Evolutionary conservation across 176 grass and related monocot genomes (phyloP).

Genomic region (Cocos nucifera): DNA sequence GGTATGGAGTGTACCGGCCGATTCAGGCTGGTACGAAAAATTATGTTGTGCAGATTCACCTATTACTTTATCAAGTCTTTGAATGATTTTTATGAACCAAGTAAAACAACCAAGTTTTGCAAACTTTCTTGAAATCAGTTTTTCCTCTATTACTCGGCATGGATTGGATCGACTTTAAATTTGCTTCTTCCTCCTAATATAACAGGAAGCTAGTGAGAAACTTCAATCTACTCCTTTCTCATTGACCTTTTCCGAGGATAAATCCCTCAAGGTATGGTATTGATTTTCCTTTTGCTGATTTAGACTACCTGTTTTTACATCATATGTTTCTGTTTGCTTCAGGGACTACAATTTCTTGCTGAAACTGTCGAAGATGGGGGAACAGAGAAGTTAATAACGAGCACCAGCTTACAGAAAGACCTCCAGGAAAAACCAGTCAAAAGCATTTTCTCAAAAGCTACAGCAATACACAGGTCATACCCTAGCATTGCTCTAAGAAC

Average conservation of each 20-base stretch:
- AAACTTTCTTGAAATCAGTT: too few relatives aligned
- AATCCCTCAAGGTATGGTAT: constrained; percentile 42
- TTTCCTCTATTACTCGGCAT: too few relatives aligned
- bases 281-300: neutral
- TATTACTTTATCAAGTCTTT: too few relatives aligned
- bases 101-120: too few relatives aligned
- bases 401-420: constrained; percentile 12
- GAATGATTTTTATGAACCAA: too few relatives aligned
- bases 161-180: too few relatives aligned
- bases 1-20: too few relatives aligned
- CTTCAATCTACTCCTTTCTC: constrained; percentile 42
- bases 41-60: too few relatives aligned
- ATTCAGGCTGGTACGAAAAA: too few relatives aligned
- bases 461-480: constrained; percentile 51
- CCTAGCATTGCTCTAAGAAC: constrained; percentile 47
- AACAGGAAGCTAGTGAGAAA: constrained; percentile 68
- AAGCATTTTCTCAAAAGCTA: constrained; percentile 12
- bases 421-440: constrained; percentile 35
- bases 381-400: constrained; percentile 23
- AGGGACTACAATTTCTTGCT: constrained; percentile 50
- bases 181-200: too few relatives aligned
- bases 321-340: constrained; percentile 8
- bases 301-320: neutral
- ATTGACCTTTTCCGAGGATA: constrained; percentile 37
- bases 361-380: constrained; percentile 29